Evolutionary conservation across 176 grass and related monocot genomes (phyloP).

Genomic region (Aegilops sharonensis): DNA sequence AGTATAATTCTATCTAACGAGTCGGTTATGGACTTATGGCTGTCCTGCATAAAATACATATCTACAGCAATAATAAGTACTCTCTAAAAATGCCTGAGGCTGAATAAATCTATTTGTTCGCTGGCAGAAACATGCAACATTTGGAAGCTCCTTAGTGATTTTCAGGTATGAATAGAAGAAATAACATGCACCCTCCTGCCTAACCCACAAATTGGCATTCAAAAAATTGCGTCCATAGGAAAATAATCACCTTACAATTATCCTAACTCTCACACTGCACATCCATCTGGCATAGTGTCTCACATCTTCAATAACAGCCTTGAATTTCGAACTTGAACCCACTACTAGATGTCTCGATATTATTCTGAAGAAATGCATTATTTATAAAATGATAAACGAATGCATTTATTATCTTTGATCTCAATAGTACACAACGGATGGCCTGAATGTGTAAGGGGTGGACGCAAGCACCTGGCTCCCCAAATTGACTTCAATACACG

Average conservation of each 20-base stretch:
- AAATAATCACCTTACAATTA: constrained; percentile 33
- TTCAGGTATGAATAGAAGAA: not conserved
- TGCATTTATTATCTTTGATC: not conserved
- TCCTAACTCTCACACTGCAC: constrained; percentile 13
- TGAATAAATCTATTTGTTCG: not conserved
- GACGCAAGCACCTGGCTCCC: not conserved
- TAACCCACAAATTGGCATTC: constrained; percentile 12
- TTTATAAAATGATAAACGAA: constrained; percentile 25
- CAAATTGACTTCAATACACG: not conserved
- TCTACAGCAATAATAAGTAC: not conserved
- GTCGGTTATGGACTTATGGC: not conserved
- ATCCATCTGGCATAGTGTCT: constrained; percentile 16
- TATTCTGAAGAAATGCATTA: constrained; percentile 42
- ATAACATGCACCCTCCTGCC: not conserved
- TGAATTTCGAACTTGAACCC: constrained; percentile 26
- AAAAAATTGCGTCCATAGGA: not conserved
- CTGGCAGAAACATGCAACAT: not conserved
- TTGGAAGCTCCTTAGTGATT: not conserved
- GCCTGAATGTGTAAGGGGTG: constrained; percentile 3
- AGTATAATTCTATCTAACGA: not conserved
- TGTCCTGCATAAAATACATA: not conserved
- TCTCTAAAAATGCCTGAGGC: not conserved
- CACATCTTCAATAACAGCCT: constrained; percentile 32
- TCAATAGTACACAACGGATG: not conserved
- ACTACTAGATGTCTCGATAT: constrained; percentile 19